Evolutionary conservation across 2,329 filamentous ascomycete genomes (phyloP).

Genomic region (Stemphylium lycopersici): DNA sequence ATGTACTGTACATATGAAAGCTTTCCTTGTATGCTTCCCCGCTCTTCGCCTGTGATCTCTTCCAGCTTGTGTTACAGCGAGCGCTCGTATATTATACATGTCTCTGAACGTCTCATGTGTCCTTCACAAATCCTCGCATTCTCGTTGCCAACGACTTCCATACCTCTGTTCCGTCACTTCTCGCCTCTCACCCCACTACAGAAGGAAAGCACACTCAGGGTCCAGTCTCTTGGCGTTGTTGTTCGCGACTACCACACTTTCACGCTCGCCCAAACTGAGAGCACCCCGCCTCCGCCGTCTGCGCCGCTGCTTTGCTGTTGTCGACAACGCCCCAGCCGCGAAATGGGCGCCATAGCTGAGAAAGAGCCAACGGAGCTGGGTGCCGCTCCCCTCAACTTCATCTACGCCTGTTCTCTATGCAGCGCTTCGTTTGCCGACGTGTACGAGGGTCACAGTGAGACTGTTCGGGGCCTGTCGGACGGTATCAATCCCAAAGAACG

Average conservation of each 20-base stretch:
- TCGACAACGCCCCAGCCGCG: not conserved
- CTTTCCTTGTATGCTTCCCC: conserved; percentile 18
- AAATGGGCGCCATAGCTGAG: conserved; percentile 21
- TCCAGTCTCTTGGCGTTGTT: conserved; percentile 25
- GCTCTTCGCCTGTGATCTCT: conserved; percentile 1
- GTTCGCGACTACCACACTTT: conserved; percentile 19
- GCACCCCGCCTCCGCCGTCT: conserved; percentile 2
- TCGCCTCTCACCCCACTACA: not conserved
- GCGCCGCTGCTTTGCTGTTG: conserved; percentile 2
- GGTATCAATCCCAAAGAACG: conserved; percentile 46
- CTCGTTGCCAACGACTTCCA: not conserved
- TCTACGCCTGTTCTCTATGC: conserved; percentile 58
- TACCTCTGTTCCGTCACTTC: not conserved
- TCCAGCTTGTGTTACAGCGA: not conserved
- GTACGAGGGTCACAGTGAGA: conserved; percentile 48
- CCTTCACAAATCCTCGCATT: not conserved
- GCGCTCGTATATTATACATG: not conserved
- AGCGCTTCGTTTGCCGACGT: conserved; percentile 54
- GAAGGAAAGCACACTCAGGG: conserved; percentile 11
- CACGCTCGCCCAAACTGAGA: conserved; percentile 1
- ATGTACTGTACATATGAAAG: conserved; percentile 39
- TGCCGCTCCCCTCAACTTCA: conserved; percentile 49
- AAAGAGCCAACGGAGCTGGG: conserved; percentile 34
- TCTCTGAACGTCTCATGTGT: not conserved
- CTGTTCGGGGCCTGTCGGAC: conserved; percentile 47